Evolutionary conservation across 495 filamentous ascomycete genomes (phyloP), one percentile per base, ranked within the genome.

Genomic region (Niebla homalea): DNA sequence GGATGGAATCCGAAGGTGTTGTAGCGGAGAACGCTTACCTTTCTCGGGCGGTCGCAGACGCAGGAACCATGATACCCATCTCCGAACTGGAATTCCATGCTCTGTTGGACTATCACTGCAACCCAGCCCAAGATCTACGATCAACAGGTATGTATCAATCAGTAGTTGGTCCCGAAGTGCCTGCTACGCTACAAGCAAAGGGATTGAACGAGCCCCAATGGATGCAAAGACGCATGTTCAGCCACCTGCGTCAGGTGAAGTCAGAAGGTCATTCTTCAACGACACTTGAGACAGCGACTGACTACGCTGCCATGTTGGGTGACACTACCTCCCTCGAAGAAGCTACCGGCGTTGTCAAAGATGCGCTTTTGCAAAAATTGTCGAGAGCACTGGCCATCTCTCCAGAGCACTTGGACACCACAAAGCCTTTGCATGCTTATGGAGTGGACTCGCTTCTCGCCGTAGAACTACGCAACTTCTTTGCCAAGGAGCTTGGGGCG

Each of bases 401-500:
- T 8, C 61, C 64, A 6, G 63, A 67, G 14, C 53, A 53, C 7
- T 56, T 73, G 4, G 66, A 73, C 21, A 35, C 57, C 0, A 43
- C 48, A 32, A 65, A 64, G 56, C 64, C 65, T 11, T 55, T 74
- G 5, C 49, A 59, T 1, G 53, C 59, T 15, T 75, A 71, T 50
- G 71, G 73, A 5, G 61, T 78, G 0, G 58, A 60, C 21, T 19
- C 18, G 6, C 58, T 78, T 6, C 58, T 74, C 36, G 75, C 73
- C 4, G 67, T 78, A 12, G 75, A 78, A 55, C 35, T 77, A 22
- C 60, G 75, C 0, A 72, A 69, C 39, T 78, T 67, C 64, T 64
- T 74, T 7, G 55, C 56, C 2, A 61, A 60, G 37, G 67, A 71
- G 43, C 60, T 68, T 21, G 60, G 54, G 15, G 63, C 57, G 10